These are phyloP conservation scores for Fusarium sp. DNA, from an alignment of 2,329 filamentous ascomycete genomes.

Conservation along the genomic window DNA sequence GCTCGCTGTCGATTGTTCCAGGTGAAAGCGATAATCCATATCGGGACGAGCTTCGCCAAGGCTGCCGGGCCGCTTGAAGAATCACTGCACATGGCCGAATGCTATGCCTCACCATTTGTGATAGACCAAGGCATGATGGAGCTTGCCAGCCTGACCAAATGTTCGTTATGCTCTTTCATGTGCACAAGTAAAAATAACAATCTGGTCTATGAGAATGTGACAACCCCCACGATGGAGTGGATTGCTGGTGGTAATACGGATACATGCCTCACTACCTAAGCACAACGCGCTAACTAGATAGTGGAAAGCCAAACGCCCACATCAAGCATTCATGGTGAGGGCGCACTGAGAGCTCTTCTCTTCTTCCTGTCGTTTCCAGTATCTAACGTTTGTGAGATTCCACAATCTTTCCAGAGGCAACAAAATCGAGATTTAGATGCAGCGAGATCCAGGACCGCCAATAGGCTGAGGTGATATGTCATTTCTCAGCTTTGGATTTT, in stretches of 20 bases:
- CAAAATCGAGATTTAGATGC: constrained; percentile 41
- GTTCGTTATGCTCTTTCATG: background rate
- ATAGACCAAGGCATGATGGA: constrained; percentile 26
- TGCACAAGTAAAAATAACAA: constrained; percentile 2
- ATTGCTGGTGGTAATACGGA: constrained; percentile 17
- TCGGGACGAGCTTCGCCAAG: constrained; percentile 29
- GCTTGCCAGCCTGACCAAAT: constrained; percentile 3
- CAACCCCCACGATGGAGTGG: constrained; percentile 22
- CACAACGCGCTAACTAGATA: constrained; percentile 16
- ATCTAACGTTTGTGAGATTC: constrained; percentile 12
- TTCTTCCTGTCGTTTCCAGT: constrained; percentile 9
- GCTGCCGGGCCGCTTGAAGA: constrained; percentile 25
- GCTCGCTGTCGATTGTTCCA: constrained; percentile 26
- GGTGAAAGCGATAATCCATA: constrained; percentile 32
- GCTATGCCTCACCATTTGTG: constrained; percentile 34
- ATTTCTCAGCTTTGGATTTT: constrained; percentile 24
- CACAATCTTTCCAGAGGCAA: constrained; percentile 18
- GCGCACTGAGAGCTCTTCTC: constrained; percentile 5
- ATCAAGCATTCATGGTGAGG: constrained; percentile 8
- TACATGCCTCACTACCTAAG: constrained; percentile 30
- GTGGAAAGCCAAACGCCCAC: constrained; percentile 5
- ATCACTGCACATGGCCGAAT: constrained; percentile 28
- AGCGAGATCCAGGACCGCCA: constrained; percentile 38
- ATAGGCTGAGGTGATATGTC: constrained; percentile 39
- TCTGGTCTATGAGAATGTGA: constrained; percentile 6